phyloP scores from a whole-genome alignment of 768 basidiomycete genomes.

The Leucocoprinus birnbaumii region DNA sequence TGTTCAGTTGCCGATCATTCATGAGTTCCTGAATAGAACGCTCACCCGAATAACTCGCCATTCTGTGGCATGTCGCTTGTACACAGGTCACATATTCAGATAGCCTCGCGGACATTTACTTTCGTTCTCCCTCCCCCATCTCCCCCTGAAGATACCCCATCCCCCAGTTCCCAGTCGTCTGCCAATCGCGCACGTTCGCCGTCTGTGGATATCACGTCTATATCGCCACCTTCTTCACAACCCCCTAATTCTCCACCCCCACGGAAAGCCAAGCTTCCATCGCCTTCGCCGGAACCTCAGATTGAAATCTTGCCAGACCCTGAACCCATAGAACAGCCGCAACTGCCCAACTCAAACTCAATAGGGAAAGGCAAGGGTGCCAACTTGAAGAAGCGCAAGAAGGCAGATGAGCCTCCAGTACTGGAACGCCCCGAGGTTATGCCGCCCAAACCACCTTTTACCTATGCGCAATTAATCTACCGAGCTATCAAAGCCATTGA shows the following conservation, averaged over 20 bases:
- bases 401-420: slow-evolving; percentile 43
- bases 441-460: slow-evolving; percentile 85
- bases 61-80: slow-evolving; percentile 14
- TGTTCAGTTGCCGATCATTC: slow-evolving; percentile 13
- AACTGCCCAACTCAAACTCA: slow-evolving; percentile 62
- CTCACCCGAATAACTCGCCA: neutral
- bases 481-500: slow-evolving; percentile 80
- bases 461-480: slow-evolving; percentile 91
- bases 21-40: slow-evolving; percentile 3
- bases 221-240: slow-evolving; percentile 79
- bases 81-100: slow-evolving; percentile 89
- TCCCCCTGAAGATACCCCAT: slow-evolving; percentile 76
- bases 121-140: slow-evolving; percentile 92
- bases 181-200: slow-evolving; percentile 69
- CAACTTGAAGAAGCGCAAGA: slow-evolving; percentile 73
- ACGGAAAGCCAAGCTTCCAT: slow-evolving; percentile 41
- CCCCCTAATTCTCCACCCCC: slow-evolving; percentile 72
- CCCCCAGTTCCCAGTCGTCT: slow-evolving; percentile 75
- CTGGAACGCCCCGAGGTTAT: slow-evolving; percentile 68
- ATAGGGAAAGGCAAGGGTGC: slow-evolving; percentile 47
- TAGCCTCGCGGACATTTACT: slow-evolving; percentile 94
- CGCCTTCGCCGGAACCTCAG: slow-evolving; percentile 39
- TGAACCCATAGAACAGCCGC: slow-evolving; percentile 34
- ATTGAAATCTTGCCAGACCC: slow-evolving; percentile 37
- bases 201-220: slow-evolving; percentile 78